These are phyloP conservation scores for Isatis lusitanica DNA, from an alignment of 441 rosid genomes.

Conservation along the genomic window DNA sequence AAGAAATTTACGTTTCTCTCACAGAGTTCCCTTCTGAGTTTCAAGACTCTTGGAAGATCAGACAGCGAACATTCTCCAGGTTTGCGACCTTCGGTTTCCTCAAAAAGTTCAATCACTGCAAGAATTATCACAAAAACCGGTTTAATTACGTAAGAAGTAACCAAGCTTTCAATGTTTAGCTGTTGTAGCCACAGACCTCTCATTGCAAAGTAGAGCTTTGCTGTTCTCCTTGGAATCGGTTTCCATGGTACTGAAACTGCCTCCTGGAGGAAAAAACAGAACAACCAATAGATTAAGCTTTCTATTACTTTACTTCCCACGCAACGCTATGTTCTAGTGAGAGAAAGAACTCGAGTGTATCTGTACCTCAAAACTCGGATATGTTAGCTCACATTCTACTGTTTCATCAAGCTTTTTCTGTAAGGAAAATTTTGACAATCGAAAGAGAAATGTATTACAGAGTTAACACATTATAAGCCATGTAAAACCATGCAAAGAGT, in stretches of 20 bases:
- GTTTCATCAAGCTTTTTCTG: constrained; percentile 74
- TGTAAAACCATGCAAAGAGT: neutral
- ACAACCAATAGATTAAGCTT: neutral
- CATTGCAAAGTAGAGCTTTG: constrained; percentile 77
- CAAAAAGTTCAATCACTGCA: constrained; percentile 72
- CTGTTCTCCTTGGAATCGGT: constrained; percentile 57
- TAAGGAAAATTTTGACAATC: neutral
- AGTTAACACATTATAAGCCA: neutral
- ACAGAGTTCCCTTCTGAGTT: constrained; percentile 60
- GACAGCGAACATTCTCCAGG: constrained; percentile 49
- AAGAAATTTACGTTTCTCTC: constrained; percentile 53
- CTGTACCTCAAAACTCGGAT: constrained; percentile 80
- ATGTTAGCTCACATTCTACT: constrained; percentile 51
- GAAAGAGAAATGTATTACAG: neutral
- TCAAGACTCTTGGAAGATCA: constrained; percentile 63
- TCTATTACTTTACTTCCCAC: neutral
- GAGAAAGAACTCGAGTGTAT: neutral
- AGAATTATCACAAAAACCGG: neutral
- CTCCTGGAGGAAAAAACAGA: constrained; percentile 44
- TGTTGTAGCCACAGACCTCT: constrained; percentile 50
- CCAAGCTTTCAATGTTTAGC: neutral
- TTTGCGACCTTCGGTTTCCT: constrained; percentile 59
- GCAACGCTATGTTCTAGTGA: neutral
- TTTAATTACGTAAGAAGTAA: neutral
- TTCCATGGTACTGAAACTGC: constrained; percentile 72